These are phyloP conservation scores for Xylariaceae sp. DNA, from an alignment of 2,329 filamentous ascomycete species.

Conservation along the genomic window DNA sequence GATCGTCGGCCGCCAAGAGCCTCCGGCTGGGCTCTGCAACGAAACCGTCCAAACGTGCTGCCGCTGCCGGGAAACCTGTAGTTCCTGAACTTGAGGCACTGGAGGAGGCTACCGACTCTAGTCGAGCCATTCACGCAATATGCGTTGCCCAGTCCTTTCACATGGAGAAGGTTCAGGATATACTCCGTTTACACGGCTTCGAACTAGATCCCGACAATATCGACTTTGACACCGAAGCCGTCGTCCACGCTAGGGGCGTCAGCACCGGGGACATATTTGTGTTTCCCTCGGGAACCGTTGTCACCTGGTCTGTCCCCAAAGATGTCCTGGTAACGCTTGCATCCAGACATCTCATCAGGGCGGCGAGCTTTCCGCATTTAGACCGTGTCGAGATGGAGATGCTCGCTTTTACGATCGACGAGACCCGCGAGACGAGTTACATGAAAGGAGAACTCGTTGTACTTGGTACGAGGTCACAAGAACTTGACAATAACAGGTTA, in stretches of 20 bases:
- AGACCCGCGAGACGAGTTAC: slow-evolving; percentile 63
- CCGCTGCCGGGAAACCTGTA: slow-evolving; percentile 38
- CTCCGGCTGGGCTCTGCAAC: slow-evolving; percentile 80
- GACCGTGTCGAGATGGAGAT: slow-evolving; percentile 76
- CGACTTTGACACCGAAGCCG: slow-evolving; percentile 55
- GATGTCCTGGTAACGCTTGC: slow-evolving; percentile 65
- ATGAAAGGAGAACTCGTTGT: slow-evolving; percentile 87
- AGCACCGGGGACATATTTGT: slow-evolving; percentile 84
- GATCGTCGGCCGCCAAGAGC: slow-evolving; percentile 52
- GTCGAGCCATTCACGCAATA: slow-evolving; percentile 48
- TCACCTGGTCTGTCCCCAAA: slow-evolving; percentile 82
- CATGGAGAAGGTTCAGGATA: slow-evolving; percentile 54
- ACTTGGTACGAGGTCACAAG: slow-evolving; percentile 66
- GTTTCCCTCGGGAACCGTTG: slow-evolving; percentile 89
- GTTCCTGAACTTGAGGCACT: slow-evolving; percentile 26
- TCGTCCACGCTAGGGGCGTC: slow-evolving; percentile 56
- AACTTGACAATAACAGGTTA: slow-evolving; percentile 36
- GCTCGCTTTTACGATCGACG: slow-evolving; percentile 78
- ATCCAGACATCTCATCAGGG: slow-evolving; percentile 65
- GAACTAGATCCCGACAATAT: slow-evolving; percentile 56
- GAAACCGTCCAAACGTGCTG: slow-evolving; percentile 48
- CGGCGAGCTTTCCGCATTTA: slow-evolving; percentile 69
- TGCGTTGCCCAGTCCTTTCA: slow-evolving; percentile 60
- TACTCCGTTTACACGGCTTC: slow-evolving; percentile 55
- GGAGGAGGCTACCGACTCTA: slow-evolving; percentile 38